Evolutionary conservation across 2,329 filamentous ascomycete species (phyloP), one percentile per base, ranked within the genome.

Genomic region (Thyridium curvatum): DNA sequence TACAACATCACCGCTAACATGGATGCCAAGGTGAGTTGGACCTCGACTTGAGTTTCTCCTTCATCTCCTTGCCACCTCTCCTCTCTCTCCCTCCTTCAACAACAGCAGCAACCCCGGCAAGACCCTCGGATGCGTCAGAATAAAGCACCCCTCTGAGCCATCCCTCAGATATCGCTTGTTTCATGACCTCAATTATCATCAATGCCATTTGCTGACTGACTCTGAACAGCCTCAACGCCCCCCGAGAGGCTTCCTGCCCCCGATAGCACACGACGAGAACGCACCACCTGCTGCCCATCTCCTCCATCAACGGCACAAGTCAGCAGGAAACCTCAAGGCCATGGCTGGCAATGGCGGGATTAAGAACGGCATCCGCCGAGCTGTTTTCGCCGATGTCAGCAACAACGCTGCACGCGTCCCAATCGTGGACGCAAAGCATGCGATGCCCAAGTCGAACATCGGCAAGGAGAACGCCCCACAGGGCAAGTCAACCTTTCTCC

Each of bases 261-360:
- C 43, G 14, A 31, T 29, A 17, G 34, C 39, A 56, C 68, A 68
- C 38, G 84, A 88, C 65, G 87, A 94, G 64, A 93, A 93, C 61
- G 64, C 71, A 42, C 61, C 69, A 36, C 65, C 71, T 39, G 59
- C 67, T 39, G 74, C 75, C 49, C 79, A 79, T 57, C 66, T 74
- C 38, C 66, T 89, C 45, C 86, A 94, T 52, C 82, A 88, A 52
- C 83, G 84, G 46, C 83, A 88, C 65, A 94, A 94, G 64, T 94
- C 89, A 8, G 81, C 79, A 60, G 61, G 83, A 63, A 62, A 74
- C 72, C 49, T 86, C 65, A 52, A 68, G 55, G 49, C 48, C 34
- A 69, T 69, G 49, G 53, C 76, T 43, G 46, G 43, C 32, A 38
- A 18, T 57, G 71, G 68, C 36, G 71, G 68, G 30, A 62, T 82